Evolutionary conservation across 73 alveolate genomes (phyloP), one percentile per base, ranked within the genome.

Genomic region (Blepharisma japonicum): DNA sequence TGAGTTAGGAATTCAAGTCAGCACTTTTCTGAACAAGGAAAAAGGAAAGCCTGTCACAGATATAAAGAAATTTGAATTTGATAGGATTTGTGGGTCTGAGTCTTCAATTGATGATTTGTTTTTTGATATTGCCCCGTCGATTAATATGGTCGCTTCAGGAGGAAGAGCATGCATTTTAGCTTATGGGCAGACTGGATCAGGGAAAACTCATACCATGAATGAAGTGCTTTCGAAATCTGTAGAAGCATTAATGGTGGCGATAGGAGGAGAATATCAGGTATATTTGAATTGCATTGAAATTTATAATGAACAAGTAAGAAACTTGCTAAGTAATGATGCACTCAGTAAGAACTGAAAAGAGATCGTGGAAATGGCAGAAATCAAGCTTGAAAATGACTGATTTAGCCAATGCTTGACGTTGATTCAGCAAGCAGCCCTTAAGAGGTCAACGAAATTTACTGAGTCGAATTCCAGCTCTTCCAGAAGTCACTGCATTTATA

Each of bases 81-180:
- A 61, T 14, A 61, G 23, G 23, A 25, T 61, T 2, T 61, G 0
- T 25, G 49, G 18, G 46, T 39, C 74, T 1, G 38, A 9, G 38
- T 20, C 74, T 9, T 9, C 38, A 5, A 14, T 9, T 14, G 74
- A 61, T 2, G 47, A n/a, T 5, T n/a, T 61, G 23, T 61, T 61
- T 25, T 11, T 8, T 8, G 74, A 61, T 2, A 25, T 61, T 9
- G 46, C 14, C 18, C 47, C 11, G 5, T 70, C 66, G 11, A 45
- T 70, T 7, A 14, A 39, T 23, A 39, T 9, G n/a, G 25, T 70
- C 0, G 9, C 42, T 1, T 14, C 61, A 0, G 80, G 80, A 14
- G 56, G 56, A 45, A 70, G 27, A 2, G 80, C 80, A 9, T 70
- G 80, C 61, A 47, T 70, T n/a, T 18, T 70, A n/a, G 80, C 80